Evolutionary conservation across 1,284 basidiomycete species (phyloP).

Genomic region (Leucoagaricus sp.): DNA sequence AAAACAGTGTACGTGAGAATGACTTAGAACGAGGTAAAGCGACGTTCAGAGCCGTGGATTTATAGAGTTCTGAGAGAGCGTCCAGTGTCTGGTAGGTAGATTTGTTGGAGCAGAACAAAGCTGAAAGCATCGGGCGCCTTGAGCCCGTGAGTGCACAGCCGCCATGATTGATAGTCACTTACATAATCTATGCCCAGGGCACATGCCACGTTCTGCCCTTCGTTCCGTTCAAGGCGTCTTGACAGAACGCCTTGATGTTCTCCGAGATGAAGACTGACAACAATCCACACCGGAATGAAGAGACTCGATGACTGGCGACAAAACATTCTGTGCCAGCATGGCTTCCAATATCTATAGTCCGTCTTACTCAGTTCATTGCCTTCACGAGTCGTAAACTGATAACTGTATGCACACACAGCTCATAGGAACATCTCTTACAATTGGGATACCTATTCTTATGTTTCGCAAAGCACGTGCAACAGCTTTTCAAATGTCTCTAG

Average conservation of each 20-base stretch:
- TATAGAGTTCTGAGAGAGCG: no score
- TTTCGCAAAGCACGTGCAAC: constrained; percentile 25
- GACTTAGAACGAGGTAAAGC: no score
- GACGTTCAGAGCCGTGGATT: no score
- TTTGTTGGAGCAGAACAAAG: no score
- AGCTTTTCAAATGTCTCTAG: constrained; percentile 19
- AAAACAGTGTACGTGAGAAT: no score
- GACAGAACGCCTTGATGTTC: background rate
- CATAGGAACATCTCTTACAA: constrained; percentile 33
- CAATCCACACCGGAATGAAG: background rate
- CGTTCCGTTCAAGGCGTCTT: no score
- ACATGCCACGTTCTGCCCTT: no score
- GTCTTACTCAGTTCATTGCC: constrained; percentile 1
- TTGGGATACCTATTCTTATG: constrained; percentile 35
- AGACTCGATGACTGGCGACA: background rate
- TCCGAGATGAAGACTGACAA: background rate
- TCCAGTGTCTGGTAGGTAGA: no score
- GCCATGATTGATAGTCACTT: no score
- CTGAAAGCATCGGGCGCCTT: no score
- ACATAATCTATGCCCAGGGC: no score
- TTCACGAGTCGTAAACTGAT: background rate
- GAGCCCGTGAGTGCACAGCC: no score
- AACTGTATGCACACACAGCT: constrained; percentile 23
- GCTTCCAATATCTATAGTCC: constrained; percentile 33
- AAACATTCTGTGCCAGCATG: constrained; percentile 26